Percentiles rank a stretch among this genome's conserved stretches.
Conservation (phyloP, 2,329 filamentous ascomycete species). For the Botrytis fragariae region DNA sequence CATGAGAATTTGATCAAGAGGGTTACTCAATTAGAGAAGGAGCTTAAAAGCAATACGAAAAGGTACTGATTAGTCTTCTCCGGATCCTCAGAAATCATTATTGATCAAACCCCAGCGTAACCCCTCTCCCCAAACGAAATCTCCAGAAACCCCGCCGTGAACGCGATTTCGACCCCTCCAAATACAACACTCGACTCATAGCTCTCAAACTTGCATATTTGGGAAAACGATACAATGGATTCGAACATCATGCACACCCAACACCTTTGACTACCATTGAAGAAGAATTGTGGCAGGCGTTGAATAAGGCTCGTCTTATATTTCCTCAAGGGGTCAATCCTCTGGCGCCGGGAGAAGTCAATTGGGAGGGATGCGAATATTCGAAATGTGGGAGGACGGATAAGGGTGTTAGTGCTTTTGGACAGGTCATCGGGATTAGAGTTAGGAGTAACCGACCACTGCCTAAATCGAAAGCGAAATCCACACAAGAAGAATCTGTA, state of each 20-base stretch:
- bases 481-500: conserved; percentile 20
- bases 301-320: conserved; percentile 79
- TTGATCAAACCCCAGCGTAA: conserved; percentile 20
- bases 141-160: conserved; percentile 35
- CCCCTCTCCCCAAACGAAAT: conserved; percentile 42
- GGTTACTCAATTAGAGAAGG: conserved; percentile 64
- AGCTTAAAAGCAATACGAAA: conserved; percentile 54
- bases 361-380: conserved; percentile 84
- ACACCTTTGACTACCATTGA: conserved; percentile 80
- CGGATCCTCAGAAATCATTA: not conserved
- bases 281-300: conserved; percentile 88
- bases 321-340: conserved; percentile 55
- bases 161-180: conserved; percentile 64
- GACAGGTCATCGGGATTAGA: conserved; percentile 83
- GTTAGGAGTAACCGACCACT: conserved; percentile 77
- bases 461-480: conserved; percentile 35
- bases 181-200: conserved; percentile 79
- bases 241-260: conserved; percentile 75
- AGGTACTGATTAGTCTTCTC: conserved; percentile 24
- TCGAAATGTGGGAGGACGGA: conserved; percentile 95
- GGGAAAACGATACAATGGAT: conserved; percentile 87
- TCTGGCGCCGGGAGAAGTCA: conserved; percentile 54
- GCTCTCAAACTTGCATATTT: conserved; percentile 93
- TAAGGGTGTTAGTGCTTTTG: conserved; percentile 90
- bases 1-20: conserved; percentile 65